Base-by-base conservation (phyloP, 208 protist species). In the Crithidia brevicula region DNA sequence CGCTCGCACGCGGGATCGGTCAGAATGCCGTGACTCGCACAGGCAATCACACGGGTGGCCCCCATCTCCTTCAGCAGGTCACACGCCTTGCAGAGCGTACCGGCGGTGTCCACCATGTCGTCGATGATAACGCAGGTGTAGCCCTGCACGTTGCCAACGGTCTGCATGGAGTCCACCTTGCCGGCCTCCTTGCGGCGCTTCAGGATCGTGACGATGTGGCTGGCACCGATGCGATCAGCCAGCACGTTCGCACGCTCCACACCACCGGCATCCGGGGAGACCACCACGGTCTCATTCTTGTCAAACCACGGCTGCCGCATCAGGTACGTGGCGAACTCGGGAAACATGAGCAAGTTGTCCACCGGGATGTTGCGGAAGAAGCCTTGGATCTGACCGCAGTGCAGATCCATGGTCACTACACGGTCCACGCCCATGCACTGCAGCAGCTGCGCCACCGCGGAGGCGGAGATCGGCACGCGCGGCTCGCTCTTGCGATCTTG, bases 71-170 rank as follows among this genome's bases (percentile, higher is more conserved):
- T 93, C 23, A 97, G 78, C 45, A 97, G 63, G 36, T 93, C 81
- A 47, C 87, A 93, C 25, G 97, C 96, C 63, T 96, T 98, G 74
- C 75, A 90, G 22, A 99, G 88, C 13, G 98, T 98, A 30, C 96
- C 96, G 3, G 88, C 97, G 9, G 98, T 99, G 74, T 99, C 98
- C 45, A 98, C 91, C 85, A 99, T 99, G 76, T 99, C 98, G 58
- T 99, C 98, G 23, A 98, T 82, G 42, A 99, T 97, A 36, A 99
- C 84, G 70, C 86, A 94, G 25, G 94, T 89, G 78, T 97, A 98
- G 43, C 95, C 97, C 59, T 87, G 47, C 16, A 99, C 98, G 62
- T 98, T 94, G 40, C 98, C 98, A 36, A 99, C 97, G 0, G 98
- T 93, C 68, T 98, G 88, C 92, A 98, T 98, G 3, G 86, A 94